These are phyloP conservation scores for Solanum tarapatanum DNA, from an alignment of 257 asterid genomes.

Conservation along the genomic window DNA sequence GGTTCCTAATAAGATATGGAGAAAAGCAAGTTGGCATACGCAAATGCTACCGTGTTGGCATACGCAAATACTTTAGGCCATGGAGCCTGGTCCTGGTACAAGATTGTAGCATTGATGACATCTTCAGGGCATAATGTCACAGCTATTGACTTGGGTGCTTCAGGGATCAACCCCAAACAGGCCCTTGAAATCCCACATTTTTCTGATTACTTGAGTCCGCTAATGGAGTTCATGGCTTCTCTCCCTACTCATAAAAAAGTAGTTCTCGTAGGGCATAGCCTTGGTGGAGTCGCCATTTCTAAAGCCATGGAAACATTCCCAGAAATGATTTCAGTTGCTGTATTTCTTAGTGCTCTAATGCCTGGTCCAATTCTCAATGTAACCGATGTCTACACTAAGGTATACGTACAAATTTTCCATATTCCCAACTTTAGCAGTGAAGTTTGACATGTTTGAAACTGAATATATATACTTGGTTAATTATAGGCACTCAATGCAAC, in stretches of 20 bases:
- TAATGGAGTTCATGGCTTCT: background rate
- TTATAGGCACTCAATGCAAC: background rate
- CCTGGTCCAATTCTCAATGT: slow-evolving; percentile 6
- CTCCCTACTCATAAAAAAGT: background rate
- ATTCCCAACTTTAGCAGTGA: too few relatives aligned
- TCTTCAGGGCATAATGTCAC: background rate
- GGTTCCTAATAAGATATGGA: too few relatives aligned
- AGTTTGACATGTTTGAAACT: too few relatives aligned
- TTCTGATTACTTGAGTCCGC: background rate
- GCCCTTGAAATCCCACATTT: background rate
- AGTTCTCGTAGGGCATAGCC: background rate
- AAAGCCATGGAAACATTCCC: background rate
- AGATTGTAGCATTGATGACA: background rate
- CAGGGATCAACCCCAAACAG: background rate
- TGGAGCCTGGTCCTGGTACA: background rate
- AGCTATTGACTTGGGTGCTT: background rate
- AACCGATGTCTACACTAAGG: background rate
- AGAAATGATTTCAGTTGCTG: background rate
- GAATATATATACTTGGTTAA: background rate
- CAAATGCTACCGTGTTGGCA: too few relatives aligned
- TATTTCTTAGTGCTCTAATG: background rate
- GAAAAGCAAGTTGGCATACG: too few relatives aligned
- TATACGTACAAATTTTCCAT: background rate
- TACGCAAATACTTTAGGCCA: background rate
- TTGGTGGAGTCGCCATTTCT: background rate